Evolutionary conservation across 2,329 filamentous ascomycete genomes (phyloP).

Genomic region (Hypocreales sp.): DNA sequence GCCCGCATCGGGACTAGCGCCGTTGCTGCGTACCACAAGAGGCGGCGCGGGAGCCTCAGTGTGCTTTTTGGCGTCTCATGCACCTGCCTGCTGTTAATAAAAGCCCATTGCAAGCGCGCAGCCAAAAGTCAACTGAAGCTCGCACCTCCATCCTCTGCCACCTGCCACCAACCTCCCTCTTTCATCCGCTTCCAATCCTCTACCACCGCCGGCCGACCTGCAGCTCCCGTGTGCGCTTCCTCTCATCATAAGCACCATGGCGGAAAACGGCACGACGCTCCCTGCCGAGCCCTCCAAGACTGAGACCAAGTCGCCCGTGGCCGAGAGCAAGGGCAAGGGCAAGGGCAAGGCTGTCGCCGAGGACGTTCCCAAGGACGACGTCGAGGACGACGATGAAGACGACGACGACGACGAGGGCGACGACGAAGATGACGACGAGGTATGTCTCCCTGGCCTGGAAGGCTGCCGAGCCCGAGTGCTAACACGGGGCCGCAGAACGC

Average conservation of each 20-base stretch:
- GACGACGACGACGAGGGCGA: constrained; percentile 31
- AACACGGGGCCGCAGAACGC: constrained; percentile 11
- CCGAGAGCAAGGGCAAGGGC: constrained; percentile 71
- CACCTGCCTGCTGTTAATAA: too few relatives aligned
- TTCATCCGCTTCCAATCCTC: too few relatives aligned
- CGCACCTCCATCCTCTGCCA: too few relatives aligned
- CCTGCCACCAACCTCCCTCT: too few relatives aligned
- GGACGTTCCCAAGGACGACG: constrained; percentile 40
- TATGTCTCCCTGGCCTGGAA: constrained; percentile 4
- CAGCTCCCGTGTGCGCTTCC: too few relatives aligned
- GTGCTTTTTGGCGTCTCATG: too few relatives aligned
- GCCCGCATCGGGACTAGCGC: constrained; percentile 11
- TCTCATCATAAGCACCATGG: too few relatives aligned
- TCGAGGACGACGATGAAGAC: constrained; percentile 36
- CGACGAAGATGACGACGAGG: constrained; percentile 21
- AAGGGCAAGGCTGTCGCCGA: constrained; percentile 64
- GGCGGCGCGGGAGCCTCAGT: too few relatives aligned
- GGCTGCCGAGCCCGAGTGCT: constrained; percentile 5
- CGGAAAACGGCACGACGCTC: constrained; percentile 33
- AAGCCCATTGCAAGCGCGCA: too few relatives aligned
- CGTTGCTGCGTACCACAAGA: too few relatives aligned
- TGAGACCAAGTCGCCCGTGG: constrained; percentile 18
- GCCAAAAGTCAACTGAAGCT: too few relatives aligned
- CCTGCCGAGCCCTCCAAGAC: constrained; percentile 24
- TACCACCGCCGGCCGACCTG: too few relatives aligned